Conservation (phyloP, 2,329 filamentous ascomycete species). For the Helminthosporium solani region DNA sequence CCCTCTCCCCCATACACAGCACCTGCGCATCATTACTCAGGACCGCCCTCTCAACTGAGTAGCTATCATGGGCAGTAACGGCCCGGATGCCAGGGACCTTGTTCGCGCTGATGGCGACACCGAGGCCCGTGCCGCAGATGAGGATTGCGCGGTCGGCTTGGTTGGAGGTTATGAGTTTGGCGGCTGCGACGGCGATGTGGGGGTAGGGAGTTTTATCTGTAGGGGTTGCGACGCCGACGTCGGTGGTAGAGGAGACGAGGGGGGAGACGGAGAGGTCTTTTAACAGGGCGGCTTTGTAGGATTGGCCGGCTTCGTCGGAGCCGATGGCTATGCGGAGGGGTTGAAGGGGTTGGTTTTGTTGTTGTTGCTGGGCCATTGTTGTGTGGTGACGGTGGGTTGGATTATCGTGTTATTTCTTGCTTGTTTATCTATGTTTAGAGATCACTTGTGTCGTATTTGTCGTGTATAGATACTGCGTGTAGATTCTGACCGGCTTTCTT, state of each 20-base stretch:
- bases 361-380: not conserved
- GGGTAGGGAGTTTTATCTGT: slow-evolving; percentile 81
- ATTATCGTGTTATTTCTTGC: not conserved
- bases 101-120: slow-evolving; percentile 86
- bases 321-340: slow-evolving; percentile 62
- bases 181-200: slow-evolving; percentile 72
- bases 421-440: slow-evolving; percentile 18
- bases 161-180: slow-evolving; percentile 61
- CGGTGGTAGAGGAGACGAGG: slow-evolving; percentile 63
- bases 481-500: slow-evolving; percentile 8
- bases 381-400: not conserved
- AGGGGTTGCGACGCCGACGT: slow-evolving; percentile 68
- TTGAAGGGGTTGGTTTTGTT: slow-evolving; percentile 1
- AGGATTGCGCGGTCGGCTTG: slow-evolving; percentile 75
- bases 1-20: slow-evolving; percentile 80
- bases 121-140: slow-evolving; percentile 84
- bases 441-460: slow-evolving; percentile 37
- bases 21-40: slow-evolving; percentile 86
- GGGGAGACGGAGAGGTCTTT: slow-evolving; percentile 67
- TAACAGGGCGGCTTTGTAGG: slow-evolving; percentile 78
- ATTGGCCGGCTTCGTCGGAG: slow-evolving; percentile 70
- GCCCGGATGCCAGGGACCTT: slow-evolving; percentile 81
- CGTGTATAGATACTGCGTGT: slow-evolving; percentile 28
- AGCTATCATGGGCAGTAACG: slow-evolving; percentile 87
- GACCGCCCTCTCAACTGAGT: slow-evolving; percentile 77